Evolutionary conservation across 345 rosid genomes (phyloP).

Genomic region (Garcia nutans): DNA sequence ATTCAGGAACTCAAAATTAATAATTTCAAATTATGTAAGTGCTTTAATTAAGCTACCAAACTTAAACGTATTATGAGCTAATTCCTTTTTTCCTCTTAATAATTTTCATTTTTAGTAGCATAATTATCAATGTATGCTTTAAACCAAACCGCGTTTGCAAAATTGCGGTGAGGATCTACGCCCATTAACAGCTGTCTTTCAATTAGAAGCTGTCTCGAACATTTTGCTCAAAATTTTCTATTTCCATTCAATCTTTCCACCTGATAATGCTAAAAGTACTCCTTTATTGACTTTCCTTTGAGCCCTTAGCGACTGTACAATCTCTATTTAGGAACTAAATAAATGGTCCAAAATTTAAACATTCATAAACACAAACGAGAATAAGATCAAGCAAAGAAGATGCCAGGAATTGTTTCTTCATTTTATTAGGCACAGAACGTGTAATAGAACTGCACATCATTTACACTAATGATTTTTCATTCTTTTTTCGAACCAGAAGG

Average conservation of each 20-base stretch:
- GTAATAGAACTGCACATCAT: not conserved
- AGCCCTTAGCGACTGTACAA: not conserved
- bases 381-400: not conserved
- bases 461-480: not conserved
- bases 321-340: not conserved
- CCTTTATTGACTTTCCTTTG: not conserved
- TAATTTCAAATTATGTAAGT: too few relatives aligned
- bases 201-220: not conserved
- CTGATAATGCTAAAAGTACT: conserved; percentile 1
- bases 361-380: not conserved
- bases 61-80: too few relatives aligned
- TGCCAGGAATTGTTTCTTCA: conserved; percentile 4
- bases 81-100: too few relatives aligned
- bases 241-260: not conserved
- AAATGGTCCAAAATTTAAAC: not conserved
- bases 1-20: not conserved
- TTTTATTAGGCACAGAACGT: conserved; percentile 7
- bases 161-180: too few relatives aligned
- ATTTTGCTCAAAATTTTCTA: not conserved
- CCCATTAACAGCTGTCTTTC: not conserved
- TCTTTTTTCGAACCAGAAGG: conserved; percentile 20
- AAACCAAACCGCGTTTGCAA: not conserved
- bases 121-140: not conserved
- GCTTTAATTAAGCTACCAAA: too few relatives aligned
- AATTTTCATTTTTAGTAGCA: too few relatives aligned